A percentile compares a stretch with the other conserved stretches of the same genome.
Conservation (phyloP, 2,329 filamentous ascomycete genomes). For the Thelonectria blattea region DNA sequence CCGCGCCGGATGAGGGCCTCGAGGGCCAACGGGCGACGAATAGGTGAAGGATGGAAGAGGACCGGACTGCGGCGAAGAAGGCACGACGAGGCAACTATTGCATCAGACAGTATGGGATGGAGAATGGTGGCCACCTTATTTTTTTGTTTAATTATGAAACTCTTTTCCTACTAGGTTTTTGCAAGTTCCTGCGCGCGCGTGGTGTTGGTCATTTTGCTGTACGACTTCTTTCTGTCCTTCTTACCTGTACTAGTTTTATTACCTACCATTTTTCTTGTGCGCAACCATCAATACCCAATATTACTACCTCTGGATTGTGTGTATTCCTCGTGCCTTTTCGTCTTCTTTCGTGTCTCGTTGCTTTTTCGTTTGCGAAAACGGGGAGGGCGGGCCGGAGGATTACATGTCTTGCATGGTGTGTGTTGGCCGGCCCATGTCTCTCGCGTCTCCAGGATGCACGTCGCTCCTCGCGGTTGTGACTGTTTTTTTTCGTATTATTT, state of each 20-base stretch:
- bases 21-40: constrained; percentile 27
- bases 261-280: no score
- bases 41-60: constrained; percentile 23
- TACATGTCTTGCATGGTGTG: constrained; percentile 3
- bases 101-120: constrained; percentile 42
- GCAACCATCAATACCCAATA: no score
- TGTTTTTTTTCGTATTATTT: background rate
- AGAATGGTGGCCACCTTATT: constrained; percentile 53
- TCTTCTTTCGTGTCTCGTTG: constrained; percentile 14
- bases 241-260: constrained; percentile 8
- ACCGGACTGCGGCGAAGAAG: constrained; percentile 27
- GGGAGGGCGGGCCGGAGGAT: constrained; percentile 6
- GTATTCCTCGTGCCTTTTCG: no score
- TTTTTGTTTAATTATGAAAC: constrained; percentile 58
- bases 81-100: constrained; percentile 36
- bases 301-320: no score
- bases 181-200: constrained; percentile 11
- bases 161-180: constrained; percentile 38
- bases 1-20: constrained; percentile 30
- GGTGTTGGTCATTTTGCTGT: no score
- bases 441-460: background rate
- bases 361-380: constrained; percentile 11
- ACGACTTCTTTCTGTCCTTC: constrained; percentile 8
- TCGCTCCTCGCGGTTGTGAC: background rate
- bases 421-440: background rate